Conservation (phyloP, 2,329 filamentous ascomycete species). For the Aureobasidium sp. region DNA sequence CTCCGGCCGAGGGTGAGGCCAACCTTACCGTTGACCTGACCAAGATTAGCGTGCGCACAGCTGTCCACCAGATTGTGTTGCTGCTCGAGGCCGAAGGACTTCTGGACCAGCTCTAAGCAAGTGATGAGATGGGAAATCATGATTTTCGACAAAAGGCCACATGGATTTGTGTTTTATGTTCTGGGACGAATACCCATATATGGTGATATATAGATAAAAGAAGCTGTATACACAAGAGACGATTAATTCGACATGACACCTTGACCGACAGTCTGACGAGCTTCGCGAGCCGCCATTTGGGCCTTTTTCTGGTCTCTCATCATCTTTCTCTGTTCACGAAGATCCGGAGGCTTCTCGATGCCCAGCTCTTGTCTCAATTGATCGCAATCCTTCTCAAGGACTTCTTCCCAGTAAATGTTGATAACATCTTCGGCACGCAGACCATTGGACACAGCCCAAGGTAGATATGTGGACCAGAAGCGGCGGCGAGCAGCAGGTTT, state of each 20-base stretch:
- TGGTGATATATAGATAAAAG: conserved; percentile 11
- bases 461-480: conserved; percentile 71
- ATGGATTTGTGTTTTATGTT: not conserved
- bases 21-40: conserved; percentile 78
- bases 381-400: conserved; percentile 74
- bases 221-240: conserved; percentile 5
- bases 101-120: conserved; percentile 57
- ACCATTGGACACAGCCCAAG: conserved; percentile 87
- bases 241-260: conserved; percentile 14
- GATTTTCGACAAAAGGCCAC: not conserved
- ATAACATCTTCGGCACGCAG: conserved; percentile 71
- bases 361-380: conserved; percentile 67
- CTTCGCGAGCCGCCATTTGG: conserved; percentile 45
- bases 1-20: conserved; percentile 70
- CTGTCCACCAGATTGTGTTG: conserved; percentile 94
- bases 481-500: conserved; percentile 57
- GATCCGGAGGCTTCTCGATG: conserved; percentile 82
- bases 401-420: conserved; percentile 97
- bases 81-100: conserved; percentile 84
- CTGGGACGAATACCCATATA: not conserved
- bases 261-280: conserved; percentile 16
- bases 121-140: not conserved
- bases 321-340: conserved; percentile 67
- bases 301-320: conserved; percentile 63
- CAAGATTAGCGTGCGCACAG: conserved; percentile 82